Evolutionary conservation across 345 rosid genomes (phyloP).

Genomic region (Eucalyptus tenuipes): DNA sequence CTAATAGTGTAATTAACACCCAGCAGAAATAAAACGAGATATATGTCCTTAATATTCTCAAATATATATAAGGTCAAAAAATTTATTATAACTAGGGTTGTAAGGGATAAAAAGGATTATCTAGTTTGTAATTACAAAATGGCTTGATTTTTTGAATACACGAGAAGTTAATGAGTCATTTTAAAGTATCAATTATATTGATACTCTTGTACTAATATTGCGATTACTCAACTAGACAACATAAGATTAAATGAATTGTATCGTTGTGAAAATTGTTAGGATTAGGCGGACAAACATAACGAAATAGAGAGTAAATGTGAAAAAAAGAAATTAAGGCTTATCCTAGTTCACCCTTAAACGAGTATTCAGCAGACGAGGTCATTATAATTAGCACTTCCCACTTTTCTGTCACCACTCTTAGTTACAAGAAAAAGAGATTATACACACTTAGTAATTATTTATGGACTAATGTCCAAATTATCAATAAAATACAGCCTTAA

Average conservation of each 20-base stretch:
- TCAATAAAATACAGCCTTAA: too few relatives aligned
- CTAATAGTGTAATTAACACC: background rate
- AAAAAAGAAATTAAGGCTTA: too few relatives aligned
- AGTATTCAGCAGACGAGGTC: rapidly evolving
- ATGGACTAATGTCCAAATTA: too few relatives aligned
- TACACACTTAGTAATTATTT: too few relatives aligned
- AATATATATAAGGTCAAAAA: background rate
- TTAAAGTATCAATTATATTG: background rate
- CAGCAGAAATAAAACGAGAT: background rate
- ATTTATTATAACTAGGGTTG: background rate
- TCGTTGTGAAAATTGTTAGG: background rate
- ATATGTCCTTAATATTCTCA: background rate
- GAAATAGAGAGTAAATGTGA: too few relatives aligned
- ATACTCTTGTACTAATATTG: background rate
- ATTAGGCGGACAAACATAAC: background rate
- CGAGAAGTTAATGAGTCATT: background rate
- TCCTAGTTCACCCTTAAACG: background rate
- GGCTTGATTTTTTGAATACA: background rate
- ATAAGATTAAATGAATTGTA: background rate
- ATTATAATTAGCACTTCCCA: too few relatives aligned
- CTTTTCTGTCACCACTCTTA: too few relatives aligned
- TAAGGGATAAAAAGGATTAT: background rate
- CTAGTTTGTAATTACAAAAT: background rate
- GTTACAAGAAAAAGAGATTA: too few relatives aligned
- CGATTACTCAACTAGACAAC: background rate